phyloP scores from a whole-genome alignment of 225 moss, liverwort and hornwort species.

The Pleurozium schreberi region DNA sequence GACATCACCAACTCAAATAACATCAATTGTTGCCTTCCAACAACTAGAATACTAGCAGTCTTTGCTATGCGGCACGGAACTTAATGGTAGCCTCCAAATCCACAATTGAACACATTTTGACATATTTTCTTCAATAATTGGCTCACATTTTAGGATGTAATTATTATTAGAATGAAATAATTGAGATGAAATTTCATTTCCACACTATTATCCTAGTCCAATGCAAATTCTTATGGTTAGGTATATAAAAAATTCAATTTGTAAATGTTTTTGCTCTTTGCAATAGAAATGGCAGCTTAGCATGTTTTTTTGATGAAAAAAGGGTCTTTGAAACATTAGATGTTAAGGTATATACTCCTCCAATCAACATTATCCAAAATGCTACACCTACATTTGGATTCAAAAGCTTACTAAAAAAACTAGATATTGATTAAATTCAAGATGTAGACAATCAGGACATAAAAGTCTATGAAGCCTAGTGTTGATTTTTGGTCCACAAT shows the following conservation, averaged over 20 bases:
- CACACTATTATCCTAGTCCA: too few species aligned
- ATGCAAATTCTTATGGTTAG: too few species aligned
- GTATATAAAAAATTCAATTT: neutral
- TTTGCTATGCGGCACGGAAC: rapidly evolving
- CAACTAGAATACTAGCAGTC: neutral
- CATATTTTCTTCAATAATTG: neutral
- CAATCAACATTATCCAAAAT: neutral
- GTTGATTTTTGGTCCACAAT: neutral
- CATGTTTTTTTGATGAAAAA: neutral
- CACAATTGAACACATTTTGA: neutral
- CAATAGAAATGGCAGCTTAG: neutral
- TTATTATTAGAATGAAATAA: too few species aligned
- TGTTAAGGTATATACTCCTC: rapidly evolving
- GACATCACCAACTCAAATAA: neutral
- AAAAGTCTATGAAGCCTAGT: neutral
- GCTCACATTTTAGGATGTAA: neutral
- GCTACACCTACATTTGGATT: neutral
- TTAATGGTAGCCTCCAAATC: neutral
- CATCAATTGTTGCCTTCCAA: neutral
- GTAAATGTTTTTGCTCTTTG: neutral
- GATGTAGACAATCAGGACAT: neutral
- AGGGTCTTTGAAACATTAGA: neutral
- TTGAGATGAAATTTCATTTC: too few species aligned
- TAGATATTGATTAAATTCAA: neutral
- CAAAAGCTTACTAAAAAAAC: too few species aligned